Conservation (phyloP, 2,329 filamentous ascomycete species). For the Aspergillus terreus region DNA sequence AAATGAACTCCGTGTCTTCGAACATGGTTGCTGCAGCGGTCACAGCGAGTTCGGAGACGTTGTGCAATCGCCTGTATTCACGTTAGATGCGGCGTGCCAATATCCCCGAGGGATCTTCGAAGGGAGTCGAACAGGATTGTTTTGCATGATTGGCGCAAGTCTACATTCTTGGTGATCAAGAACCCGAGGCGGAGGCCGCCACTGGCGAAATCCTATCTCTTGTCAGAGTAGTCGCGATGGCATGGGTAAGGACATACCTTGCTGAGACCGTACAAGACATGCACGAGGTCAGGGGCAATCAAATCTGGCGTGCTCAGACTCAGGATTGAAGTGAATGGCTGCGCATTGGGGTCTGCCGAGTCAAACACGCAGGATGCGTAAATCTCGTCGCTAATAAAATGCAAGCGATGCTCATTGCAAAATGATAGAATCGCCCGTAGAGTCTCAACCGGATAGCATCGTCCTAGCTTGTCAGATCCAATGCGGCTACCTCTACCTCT, state of each 20-base stretch:
- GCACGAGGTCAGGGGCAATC: slow-evolving; percentile 49
- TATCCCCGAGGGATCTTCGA: background rate
- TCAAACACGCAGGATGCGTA: slow-evolving; percentile 53
- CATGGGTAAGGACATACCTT: slow-evolving; percentile 28
- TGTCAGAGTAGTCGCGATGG: background rate
- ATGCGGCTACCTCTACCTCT: background rate
- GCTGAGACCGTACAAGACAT: slow-evolving; percentile 46
- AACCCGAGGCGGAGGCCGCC: slow-evolving; percentile 28
- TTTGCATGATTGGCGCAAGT: slow-evolving; percentile 24
- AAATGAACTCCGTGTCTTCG: slow-evolving; percentile 35
- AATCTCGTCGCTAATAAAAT: slow-evolving; percentile 56
- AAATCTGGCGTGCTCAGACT: slow-evolving; percentile 39
- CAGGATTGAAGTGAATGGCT: slow-evolving; percentile 46
- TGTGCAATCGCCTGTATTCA: slow-evolving; percentile 22
- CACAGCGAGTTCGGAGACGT: slow-evolving; percentile 22
- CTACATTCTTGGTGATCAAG: slow-evolving; percentile 21
- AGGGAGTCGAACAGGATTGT: slow-evolving; percentile 19
- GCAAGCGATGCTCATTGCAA: slow-evolving; percentile 47
- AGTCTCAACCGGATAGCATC: slow-evolving; percentile 44
- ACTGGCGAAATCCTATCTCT: slow-evolving; percentile 26
- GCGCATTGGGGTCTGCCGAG: slow-evolving; percentile 28
- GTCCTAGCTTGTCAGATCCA: slow-evolving; percentile 19
- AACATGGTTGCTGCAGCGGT: slow-evolving; percentile 29
- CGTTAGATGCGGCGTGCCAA: background rate
- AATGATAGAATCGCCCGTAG: slow-evolving; percentile 46